phyloP scores from a whole-genome alignment of 208 protist species.

The Porcisia deanei region DNA sequence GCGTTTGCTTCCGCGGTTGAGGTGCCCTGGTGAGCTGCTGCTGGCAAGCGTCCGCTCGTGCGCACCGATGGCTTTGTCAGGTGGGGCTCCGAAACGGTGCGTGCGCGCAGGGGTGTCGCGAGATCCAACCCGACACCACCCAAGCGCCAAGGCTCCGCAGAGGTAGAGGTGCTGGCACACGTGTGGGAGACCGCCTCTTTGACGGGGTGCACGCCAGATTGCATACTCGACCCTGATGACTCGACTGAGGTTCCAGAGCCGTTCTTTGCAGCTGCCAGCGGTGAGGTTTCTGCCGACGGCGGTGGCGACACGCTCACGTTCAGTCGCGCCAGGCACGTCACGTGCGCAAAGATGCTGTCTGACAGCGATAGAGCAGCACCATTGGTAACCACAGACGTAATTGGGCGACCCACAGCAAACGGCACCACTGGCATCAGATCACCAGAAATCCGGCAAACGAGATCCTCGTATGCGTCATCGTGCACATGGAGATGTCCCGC shows the following conservation, averaged over 20 bases:
- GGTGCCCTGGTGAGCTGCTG: neutral
- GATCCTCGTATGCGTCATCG: neutral
- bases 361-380: slow-evolving; percentile 1
- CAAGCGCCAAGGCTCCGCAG: slow-evolving; percentile 61
- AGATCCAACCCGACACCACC: slow-evolving; percentile 62
- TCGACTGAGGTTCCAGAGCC: neutral
- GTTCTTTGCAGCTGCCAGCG: neutral
- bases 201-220: neutral
- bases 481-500: neutral
- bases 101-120: slow-evolving; percentile 36
- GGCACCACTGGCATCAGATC: slow-evolving; percentile 58
- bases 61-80: neutral
- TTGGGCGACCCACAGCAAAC: slow-evolving; percentile 66
- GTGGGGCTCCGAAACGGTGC: slow-evolving; percentile 51
- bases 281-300: neutral
- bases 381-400: neutral
- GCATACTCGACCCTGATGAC: neutral
- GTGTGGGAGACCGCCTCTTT: neutral
- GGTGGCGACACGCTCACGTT: slow-evolving; percentile 6
- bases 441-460: slow-evolving; percentile 47
- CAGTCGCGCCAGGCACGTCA: slow-evolving; percentile 31
- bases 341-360: slow-evolving; percentile 24
- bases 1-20: neutral
- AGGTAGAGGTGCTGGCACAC: neutral
- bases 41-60: neutral